A percentile compares a stretch with the other conserved stretches of the same genome.
Evolutionary conservation across 2,329 filamentous ascomycete species (phyloP).

Genomic region (Phyllachora maydis): DNA sequence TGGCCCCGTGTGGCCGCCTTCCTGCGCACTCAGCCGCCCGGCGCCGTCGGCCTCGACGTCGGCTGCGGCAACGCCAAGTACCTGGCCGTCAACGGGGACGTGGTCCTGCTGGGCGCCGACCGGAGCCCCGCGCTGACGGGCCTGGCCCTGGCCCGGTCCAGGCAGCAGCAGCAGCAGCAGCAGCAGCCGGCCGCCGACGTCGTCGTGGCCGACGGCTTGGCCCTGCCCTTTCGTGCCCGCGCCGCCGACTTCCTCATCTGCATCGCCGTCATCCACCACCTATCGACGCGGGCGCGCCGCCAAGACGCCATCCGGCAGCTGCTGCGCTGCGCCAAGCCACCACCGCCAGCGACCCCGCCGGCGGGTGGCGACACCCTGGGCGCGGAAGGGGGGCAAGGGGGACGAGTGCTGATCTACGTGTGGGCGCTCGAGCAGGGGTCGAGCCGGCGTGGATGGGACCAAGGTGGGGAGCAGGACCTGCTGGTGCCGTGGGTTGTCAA

Average conservation of each 20-base stretch:
- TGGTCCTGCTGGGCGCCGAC: slow-evolving; percentile 75
- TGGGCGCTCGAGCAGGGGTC: slow-evolving; percentile 87
- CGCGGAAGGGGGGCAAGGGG: no score
- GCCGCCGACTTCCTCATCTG: slow-evolving; percentile 69
- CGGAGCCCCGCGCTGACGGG: slow-evolving; percentile 40
- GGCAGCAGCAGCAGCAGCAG: no score
- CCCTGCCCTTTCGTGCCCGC: slow-evolving; percentile 51
- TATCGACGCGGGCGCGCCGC: slow-evolving; percentile 58
- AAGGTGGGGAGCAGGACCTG: slow-evolving; percentile 67
- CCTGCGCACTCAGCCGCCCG: slow-evolving; percentile 40
- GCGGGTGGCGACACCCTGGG: slow-evolving; percentile 36
- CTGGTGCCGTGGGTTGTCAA: slow-evolving; percentile 87
- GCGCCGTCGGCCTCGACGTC: slow-evolving; percentile 70
- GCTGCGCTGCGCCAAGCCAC: slow-evolving; percentile 37
- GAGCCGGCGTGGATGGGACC: slow-evolving; percentile 78
- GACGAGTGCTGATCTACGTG: slow-evolving; percentile 73
- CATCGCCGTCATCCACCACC: slow-evolving; percentile 85
- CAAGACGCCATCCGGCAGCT: slow-evolving; percentile 52
- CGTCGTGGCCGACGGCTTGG: slow-evolving; percentile 62
- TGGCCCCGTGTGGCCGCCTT: slow-evolving; percentile 85
- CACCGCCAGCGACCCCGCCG: slow-evolving; percentile 4
- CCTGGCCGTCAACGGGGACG: slow-evolving; percentile 51
- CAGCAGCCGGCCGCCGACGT: slow-evolving; percentile 47
- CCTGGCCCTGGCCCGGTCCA: slow-evolving; percentile 18
- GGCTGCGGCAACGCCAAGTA: slow-evolving; percentile 98